Percentiles rank a stretch among this genome's conserved stretches.
Conservation (phyloP, 148 eudicot genomes). For the Dysphania ambrosioides region DNA sequence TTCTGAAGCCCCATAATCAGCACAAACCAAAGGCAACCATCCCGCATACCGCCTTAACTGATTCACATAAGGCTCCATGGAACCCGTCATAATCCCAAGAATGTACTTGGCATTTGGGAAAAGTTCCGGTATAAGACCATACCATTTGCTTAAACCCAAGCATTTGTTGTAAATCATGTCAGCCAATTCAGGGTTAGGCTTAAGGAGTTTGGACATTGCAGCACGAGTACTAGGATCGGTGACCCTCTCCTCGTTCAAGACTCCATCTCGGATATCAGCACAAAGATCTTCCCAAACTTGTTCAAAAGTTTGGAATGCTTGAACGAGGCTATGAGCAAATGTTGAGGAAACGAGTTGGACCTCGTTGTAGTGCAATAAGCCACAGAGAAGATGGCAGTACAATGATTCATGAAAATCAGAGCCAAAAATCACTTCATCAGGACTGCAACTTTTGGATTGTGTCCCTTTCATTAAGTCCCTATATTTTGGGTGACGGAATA, state of each 20-base stretch:
- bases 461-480: conserved; percentile 54
- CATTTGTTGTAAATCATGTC: conserved; percentile 45
- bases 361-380: conserved; percentile 48
- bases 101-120: conserved; percentile 86
- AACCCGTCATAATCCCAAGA: conserved; percentile 88
- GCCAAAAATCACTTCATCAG: conserved; percentile 80
- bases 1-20: conserved; percentile 89
- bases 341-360: conserved; percentile 66
- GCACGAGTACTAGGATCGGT: conserved; percentile 48
- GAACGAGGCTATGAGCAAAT: conserved; percentile 86
- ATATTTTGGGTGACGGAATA: conserved; percentile 50
- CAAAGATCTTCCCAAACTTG: conserved; percentile 68
- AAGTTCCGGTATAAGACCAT: conserved; percentile 68
- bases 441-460: conserved; percentile 74
- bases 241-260: conserved; percentile 40
- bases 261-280: conserved; percentile 56
- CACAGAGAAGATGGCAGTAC: conserved; percentile 88
- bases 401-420: conserved; percentile 72
- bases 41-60: conserved; percentile 85
- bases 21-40: conserved; percentile 63
- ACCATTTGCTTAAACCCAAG: conserved; percentile 62
- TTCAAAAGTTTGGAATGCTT: conserved; percentile 74
- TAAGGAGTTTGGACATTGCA: conserved; percentile 53
- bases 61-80: conserved; percentile 89
- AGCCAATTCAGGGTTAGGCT: conserved; percentile 71